Base-by-base conservation (phyloP, 495 filamentous ascomycete genomes). In the Podospora anserina region DNA sequence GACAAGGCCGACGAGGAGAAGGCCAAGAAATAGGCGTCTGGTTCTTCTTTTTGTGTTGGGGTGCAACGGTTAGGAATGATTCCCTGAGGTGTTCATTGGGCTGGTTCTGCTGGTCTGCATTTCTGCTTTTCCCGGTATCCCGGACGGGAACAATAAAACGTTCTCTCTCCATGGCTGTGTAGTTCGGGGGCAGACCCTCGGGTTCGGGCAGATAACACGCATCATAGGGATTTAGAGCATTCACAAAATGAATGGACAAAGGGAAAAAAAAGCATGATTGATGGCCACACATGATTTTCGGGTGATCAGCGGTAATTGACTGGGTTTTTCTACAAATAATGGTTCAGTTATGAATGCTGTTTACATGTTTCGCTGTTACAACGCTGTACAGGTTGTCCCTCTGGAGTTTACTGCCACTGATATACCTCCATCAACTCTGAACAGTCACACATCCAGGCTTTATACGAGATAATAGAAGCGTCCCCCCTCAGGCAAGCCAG, bases 1-100 rank as follows among this genome's bases (percentile, higher is more conserved):
- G 91, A 89, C 68, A 97, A 97, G 91, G 92, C 91, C 75, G 96
- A 96, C 83, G 91, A 89, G 69, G 86, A 86, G 79, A 88, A 89
- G 75, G 88, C 89, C 77, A 89, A 88, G 87, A 97, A 99, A 91
- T 97, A 96, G 87, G 84, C 82, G 80, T 63, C 61, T 39, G 15
- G 68, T 53, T 62, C 55, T 68, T 61, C n/a, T 66, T 58, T 55
- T 58, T 56, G 61, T 63, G 68, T 60, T 44, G 68, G 69, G 39
- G 39, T 49, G 39, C 63, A 70, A 71, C 57, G 70, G 72, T 71
- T 75, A 69, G 71, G 70, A 69, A 49, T 69, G 70, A 73, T 76
- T 74, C 75, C 71, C 72, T 68, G 68, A 65, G 76, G 77, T 77
- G 77, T 76, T 77, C 67, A 74, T 77, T 80, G 78, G 79, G 75